These are phyloP conservation scores for Phallus indusiatus DNA, from an alignment of 768 basidiomycete species.

Conservation along the genomic window DNA sequence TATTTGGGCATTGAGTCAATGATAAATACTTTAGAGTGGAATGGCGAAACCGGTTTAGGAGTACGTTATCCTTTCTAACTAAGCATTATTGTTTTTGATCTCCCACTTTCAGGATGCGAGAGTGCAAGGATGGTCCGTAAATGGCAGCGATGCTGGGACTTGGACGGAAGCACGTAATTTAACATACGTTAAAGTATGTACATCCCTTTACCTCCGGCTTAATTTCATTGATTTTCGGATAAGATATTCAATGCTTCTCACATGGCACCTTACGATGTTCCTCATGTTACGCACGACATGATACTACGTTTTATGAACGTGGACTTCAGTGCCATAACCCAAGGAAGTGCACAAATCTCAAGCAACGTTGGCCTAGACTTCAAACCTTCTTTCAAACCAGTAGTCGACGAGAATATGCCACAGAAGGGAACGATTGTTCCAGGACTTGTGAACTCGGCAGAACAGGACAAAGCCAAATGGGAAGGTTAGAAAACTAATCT, in stretches of 20 bases:
- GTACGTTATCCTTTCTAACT: slow-evolving; percentile 36
- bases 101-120: slow-evolving; percentile 42
- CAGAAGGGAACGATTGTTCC: slow-evolving; percentile 22
- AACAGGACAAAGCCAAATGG: slow-evolving; percentile 84
- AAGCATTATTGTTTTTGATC: slow-evolving; percentile 7
- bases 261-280: slow-evolving; percentile 88
- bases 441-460: slow-evolving; percentile 47
- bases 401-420: slow-evolving; percentile 27
- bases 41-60: slow-evolving; percentile 72
- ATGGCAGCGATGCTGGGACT: slow-evolving; percentile 69
- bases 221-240: background rate
- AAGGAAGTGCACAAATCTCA: slow-evolving; percentile 72
- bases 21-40: slow-evolving; percentile 81
- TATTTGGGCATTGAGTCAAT: slow-evolving; percentile 83
- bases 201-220: background rate
- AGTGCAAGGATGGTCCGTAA: slow-evolving; percentile 68
- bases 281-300: slow-evolving; percentile 91
- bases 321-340: slow-evolving; percentile 73
- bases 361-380: slow-evolving; percentile 64
- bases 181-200: slow-evolving; percentile 81
- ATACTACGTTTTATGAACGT: slow-evolving; percentile 95
- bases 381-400: slow-evolving; percentile 56
- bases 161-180: slow-evolving; percentile 88
- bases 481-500: slow-evolving; percentile 48
- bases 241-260: slow-evolving; percentile 91